phyloP scores from a whole-genome alignment of 2,329 filamentous ascomycete species.

The Cercospora janseana region DNA sequence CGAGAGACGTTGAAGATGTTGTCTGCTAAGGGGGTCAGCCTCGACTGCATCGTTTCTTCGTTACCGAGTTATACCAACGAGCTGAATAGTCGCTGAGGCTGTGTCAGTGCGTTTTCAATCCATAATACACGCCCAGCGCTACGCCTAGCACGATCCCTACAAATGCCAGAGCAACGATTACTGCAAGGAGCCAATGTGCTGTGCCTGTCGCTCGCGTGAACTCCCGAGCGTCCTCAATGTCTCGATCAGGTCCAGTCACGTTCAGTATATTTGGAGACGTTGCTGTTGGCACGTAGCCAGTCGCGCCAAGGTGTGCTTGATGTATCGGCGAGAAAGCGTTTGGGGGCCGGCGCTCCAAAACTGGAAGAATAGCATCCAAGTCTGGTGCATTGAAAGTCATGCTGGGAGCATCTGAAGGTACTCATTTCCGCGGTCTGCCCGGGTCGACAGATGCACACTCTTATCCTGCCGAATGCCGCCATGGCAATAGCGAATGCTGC shows the following conservation, averaged over 20 bases:
- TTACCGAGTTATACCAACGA: no score
- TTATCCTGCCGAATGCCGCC: not conserved
- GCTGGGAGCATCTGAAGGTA: not conserved
- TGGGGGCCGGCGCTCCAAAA: not conserved
- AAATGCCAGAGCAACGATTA: not conserved
- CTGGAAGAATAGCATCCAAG: not conserved
- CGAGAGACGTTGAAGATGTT: no score
- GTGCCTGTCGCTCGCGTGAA: not conserved
- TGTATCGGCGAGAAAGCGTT: not conserved
- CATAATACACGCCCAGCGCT: conserved; percentile 8
- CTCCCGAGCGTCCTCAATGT: not conserved
- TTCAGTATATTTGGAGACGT: no score
- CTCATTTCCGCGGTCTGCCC: not conserved
- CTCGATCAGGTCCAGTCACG: not conserved
- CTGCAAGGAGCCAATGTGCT: conserved; percentile 5
- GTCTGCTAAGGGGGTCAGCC: no score
- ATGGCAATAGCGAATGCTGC: not conserved
- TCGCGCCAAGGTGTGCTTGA: not conserved
- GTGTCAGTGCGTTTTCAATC: not conserved
- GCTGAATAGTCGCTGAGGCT: no score
- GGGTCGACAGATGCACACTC: not conserved
- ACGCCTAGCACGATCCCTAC: conserved; percentile 4
- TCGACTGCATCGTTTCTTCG: no score
- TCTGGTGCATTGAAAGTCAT: not conserved
- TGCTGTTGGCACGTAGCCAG: not conserved